Base-by-base conservation (phyloP, 2,329 filamentous ascomycete species). In the Phaeosphaeriaceae sp. region DNA sequence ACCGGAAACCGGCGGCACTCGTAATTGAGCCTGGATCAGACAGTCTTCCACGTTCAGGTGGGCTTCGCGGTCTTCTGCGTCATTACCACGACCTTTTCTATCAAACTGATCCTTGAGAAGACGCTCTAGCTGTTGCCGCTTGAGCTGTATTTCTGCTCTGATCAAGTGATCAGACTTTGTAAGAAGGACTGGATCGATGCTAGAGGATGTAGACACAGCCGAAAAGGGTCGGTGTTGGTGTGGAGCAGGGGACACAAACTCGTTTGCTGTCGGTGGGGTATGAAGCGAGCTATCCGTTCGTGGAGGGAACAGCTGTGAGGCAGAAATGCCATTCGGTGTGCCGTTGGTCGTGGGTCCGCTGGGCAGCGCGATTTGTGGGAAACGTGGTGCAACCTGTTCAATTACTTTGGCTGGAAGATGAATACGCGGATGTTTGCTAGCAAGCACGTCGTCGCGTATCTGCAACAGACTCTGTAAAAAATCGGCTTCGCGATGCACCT, bases 81-180 rank as follows among this genome's bases (percentile, higher is more conserved):
- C 78, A 68, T 77, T 81, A 60, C 77, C 78, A 52, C 78, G 79
- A 29, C 64, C 60, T 61, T 78, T 79, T 69, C 77, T 83, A 50
- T 93, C 89, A 61, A 89, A 76, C 72, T 96, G 88, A 44, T 95
- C 88, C 72, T 84, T 87, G 62, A 97, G 74, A 29, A 81, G 77
- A 58, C 87, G 85, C 74, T 97, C 94, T 64, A 97, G 79, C 56
- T 88, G 85, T 74, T 92, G 86, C 55, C 93, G 86, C 74, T 91
- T 90, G 56, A 93, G 75, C 69, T 88, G 85, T 53, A 90, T 78
- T 75, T 96, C 91, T 67, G 91, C 90, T 76, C 86, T 88, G 68
- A 94, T 85, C 60, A 95, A 79, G 68, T 90, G 86, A 68, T 91
- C 88, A 61, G 92, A 92, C 74, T 96, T 96, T 68, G 90, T 87